Evolutionary conservation across 495 filamentous ascomycete genomes (phyloP).

Genomic region (Penicillium arizonense): DNA sequence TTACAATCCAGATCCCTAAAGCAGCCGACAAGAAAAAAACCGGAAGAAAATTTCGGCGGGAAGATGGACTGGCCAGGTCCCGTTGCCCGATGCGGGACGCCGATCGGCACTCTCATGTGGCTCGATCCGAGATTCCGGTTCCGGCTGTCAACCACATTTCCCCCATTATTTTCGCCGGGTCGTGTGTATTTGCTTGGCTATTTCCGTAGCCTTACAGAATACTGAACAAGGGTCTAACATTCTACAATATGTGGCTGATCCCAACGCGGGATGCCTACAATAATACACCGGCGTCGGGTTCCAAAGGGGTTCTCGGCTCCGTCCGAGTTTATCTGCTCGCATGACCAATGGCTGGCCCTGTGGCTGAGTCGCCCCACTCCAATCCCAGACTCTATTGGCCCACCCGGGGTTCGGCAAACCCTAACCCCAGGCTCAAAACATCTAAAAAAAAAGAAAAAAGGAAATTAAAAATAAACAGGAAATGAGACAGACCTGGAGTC

Average conservation of each 20-base stretch:
- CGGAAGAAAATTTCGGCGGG: too few species aligned
- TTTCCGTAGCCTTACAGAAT: too few species aligned
- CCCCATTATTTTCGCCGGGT: not conserved
- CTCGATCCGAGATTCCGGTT: constrained; percentile 7
- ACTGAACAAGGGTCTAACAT: too few species aligned
- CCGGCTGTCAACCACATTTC: not conserved
- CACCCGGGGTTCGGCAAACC: not conserved
- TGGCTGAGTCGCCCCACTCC: not conserved
- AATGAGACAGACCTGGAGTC: too few species aligned
- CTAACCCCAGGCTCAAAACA: constrained; percentile 9
- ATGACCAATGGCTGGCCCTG: constrained; percentile 3
- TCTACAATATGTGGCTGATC: too few species aligned
- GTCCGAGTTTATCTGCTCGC: constrained; percentile 6
- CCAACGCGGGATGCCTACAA: too few species aligned
- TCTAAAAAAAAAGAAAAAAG: not conserved
- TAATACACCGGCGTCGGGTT: too few species aligned
- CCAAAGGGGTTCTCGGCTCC: too few species aligned
- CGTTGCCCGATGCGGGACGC: constrained; percentile 16
- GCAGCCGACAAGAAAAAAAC: too few species aligned
- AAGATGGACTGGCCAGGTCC: too few species aligned
- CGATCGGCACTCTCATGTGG: constrained; percentile 7
- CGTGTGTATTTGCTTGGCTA: not conserved
- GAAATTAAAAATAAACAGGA: too few species aligned
- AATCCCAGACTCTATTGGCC: not conserved
- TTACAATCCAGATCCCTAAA: too few species aligned